Base-by-base conservation (phyloP, 129 eudicot species). In the Lactuca sativa region DNA sequence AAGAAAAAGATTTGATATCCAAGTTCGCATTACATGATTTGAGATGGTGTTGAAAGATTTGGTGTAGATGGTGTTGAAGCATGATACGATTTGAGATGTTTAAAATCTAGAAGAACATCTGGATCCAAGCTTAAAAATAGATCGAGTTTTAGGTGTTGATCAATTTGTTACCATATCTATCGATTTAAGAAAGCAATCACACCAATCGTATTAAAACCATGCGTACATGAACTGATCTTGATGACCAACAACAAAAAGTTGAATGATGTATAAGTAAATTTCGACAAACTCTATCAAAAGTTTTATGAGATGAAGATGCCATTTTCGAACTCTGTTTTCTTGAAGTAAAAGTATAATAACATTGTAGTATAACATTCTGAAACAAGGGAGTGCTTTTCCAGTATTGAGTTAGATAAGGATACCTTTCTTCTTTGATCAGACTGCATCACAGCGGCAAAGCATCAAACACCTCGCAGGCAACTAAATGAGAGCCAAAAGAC, bases 341-440 rank as follows among this genome's bases (percentile, higher is more conserved):
- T 36, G 66, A 8, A 17, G 6, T 18, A 38, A 52, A n/a, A 21
- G 16, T 16, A 71, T 11, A 17, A 55, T 16, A 63, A 13, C 64
- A 15, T 13, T 56, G 13, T n/a, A 43, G 13, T n/a, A 43, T 57
- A 60, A 54, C 21, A 17, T 59, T 47, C 6, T 54, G 12, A 18
- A 41, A 66, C 67, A 67, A 73, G 14, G 40, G 61, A 66, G 47
- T 63, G 56, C 44, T 15, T 59, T 62, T 41, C 70, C 4, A 36
- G 31, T 36, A 77, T 38, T 18, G 13, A 48, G 56, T 60, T 31
- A 16, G 43, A 71, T 55, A 41, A 56, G 30, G 40, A 74, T 77
- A 90, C 97, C 95, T 87, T 90, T 78, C 85, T 90, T 64, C 92
- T 76, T 66, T 91, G 97, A 87, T 86, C 95, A 78, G 92, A 43